Evolutionary conservation across 2,329 filamentous ascomycete species (phyloP), one percentile per base, ranked within the genome.

Genomic region (Huntiella savannae): DNA sequence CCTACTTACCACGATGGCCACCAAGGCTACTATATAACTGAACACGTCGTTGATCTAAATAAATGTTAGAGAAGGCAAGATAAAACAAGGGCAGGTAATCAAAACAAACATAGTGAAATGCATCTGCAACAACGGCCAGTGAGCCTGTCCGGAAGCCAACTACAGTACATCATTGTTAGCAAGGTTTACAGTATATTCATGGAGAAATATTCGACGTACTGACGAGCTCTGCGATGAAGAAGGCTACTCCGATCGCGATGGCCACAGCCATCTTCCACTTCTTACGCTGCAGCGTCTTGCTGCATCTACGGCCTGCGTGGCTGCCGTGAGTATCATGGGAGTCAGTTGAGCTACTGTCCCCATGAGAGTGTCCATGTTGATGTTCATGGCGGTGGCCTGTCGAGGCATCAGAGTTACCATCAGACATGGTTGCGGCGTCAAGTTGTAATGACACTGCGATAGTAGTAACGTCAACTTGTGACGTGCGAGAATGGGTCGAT

Each of bases 121-220:
- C 79, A 65, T 87, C 82, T 22, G 82, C 80, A 19, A 86, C 65
- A 2, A 87, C 64, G 1, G 79, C 79, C 8, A 87, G 65, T 1
- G 81, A 85, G 45, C 68, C 67, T 1, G 82, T 85, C 50, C 75
- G 75, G 54, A 82, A 79, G 2, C 78, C 78, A 49, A 79, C 73
- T 73, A 50, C 11, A 42, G 39, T 5, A 36, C 39, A 22, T 16
- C 33, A 39, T 49, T 37, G 33, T 51, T 35, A 50, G 44, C 42
- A 47, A 36, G 15, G 33, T 15, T 38, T 36, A 52, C 22, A 50
- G 48, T 7, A 36, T 40, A 16, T 41, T 45, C 4, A 3, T 19
- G 7, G 33, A 4, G 6, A 13, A 33, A 4, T 10, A 34, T 36
- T 45, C 34, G 15, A 54, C 61, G 22, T 45, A 71, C 70, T 63